Conservation (phyloP, 2,329 filamentous ascomycete genomes). For the Ascochyta viciae-villosae region DNA sequence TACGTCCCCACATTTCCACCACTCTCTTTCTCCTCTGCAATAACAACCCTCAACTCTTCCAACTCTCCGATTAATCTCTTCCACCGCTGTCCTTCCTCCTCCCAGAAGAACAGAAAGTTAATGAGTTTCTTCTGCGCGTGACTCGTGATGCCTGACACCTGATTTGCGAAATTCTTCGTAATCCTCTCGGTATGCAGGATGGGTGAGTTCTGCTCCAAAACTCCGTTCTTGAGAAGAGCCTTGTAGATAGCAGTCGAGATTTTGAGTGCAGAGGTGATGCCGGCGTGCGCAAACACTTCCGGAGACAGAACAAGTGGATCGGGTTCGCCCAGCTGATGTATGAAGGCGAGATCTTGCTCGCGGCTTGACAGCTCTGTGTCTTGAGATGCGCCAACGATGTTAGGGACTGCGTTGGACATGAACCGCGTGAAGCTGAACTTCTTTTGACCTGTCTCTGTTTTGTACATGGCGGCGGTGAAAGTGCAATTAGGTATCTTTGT, state of each 20-base stretch:
- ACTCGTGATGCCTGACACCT: constrained; percentile 7
- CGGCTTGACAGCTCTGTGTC: background rate
- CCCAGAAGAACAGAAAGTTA: constrained; percentile 16
- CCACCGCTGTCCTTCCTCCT: constrained; percentile 9
- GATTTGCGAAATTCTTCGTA: constrained; percentile 8
- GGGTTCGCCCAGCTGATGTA: constrained; percentile 5
- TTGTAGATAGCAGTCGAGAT: constrained; percentile 1
- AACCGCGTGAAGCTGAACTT: constrained; percentile 16
- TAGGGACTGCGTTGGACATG: constrained; percentile 8
- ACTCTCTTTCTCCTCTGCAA: constrained; percentile 1
- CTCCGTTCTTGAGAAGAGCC: constrained; percentile 7
- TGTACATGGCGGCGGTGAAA: constrained; percentile 1
- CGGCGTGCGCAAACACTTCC: constrained; percentile 8
- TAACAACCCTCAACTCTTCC: constrained; percentile 8
- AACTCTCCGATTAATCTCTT: constrained; percentile 2
- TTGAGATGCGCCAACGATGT: constrained; percentile 8
- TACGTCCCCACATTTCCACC: constrained; percentile 3
- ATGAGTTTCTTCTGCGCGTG: constrained; percentile 14
- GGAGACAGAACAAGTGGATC: constrained; percentile 7
- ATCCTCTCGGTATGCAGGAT: constrained; percentile 6
- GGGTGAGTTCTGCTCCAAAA: background rate
- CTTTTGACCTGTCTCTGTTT: constrained; percentile 2
- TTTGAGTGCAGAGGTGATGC: constrained; percentile 5
- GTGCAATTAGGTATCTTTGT: background rate
- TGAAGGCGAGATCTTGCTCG: constrained; percentile 11